Conservation (phyloP, 371 early-diverging fungal species). For the Mortierella sp. region DNA sequence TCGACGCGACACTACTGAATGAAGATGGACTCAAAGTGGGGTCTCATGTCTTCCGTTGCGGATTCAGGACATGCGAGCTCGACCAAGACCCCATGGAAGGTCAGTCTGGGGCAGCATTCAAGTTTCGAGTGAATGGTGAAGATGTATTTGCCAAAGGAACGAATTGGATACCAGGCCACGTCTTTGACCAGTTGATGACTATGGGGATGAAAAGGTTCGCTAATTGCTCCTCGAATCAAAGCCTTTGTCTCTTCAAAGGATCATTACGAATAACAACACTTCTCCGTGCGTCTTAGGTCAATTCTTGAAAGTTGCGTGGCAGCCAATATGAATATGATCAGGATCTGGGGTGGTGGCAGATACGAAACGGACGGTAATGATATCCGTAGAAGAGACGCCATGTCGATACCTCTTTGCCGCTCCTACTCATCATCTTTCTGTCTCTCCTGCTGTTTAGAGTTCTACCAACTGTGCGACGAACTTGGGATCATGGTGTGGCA, state of each 20-base stretch:
- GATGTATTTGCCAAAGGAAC: slow-evolving; percentile 57
- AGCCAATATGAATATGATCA: slow-evolving; percentile 62
- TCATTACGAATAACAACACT: neutral
- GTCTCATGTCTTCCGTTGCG: slow-evolving; percentile 14
- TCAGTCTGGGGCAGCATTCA: slow-evolving; percentile 57
- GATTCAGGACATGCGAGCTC: slow-evolving; percentile 37
- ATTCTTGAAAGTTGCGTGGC: slow-evolving; percentile 43
- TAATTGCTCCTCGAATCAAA: too few relatives aligned
- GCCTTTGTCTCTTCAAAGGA: too few relatives aligned
- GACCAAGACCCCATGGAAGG: slow-evolving; percentile 24
- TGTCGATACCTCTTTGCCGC: neutral
- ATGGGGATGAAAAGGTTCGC: slow-evolving; percentile 29
- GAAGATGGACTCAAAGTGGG: slow-evolving; percentile 13
- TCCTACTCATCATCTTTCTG: neutral
- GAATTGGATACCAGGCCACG: slow-evolving; percentile 67
- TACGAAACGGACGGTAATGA: slow-evolving; percentile 41
- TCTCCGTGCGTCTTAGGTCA: slow-evolving; percentile 14
- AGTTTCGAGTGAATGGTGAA: slow-evolving; percentile 59
- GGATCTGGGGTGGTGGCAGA: slow-evolving; percentile 60
- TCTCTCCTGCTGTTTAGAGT: slow-evolving; percentile 23
- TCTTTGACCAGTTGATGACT: slow-evolving; percentile 37
- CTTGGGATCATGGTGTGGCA: slow-evolving; percentile 67
- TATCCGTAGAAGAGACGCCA: too few relatives aligned
- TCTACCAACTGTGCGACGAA: slow-evolving; percentile 63
- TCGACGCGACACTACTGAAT: slow-evolving; percentile 29